Percentiles rank a stretch among this genome's conserved stretches.
phyloP scores from a whole-genome alignment of 2,329 filamentous ascomycete species.

The Paraconiothyrium brasiliense region DNA sequence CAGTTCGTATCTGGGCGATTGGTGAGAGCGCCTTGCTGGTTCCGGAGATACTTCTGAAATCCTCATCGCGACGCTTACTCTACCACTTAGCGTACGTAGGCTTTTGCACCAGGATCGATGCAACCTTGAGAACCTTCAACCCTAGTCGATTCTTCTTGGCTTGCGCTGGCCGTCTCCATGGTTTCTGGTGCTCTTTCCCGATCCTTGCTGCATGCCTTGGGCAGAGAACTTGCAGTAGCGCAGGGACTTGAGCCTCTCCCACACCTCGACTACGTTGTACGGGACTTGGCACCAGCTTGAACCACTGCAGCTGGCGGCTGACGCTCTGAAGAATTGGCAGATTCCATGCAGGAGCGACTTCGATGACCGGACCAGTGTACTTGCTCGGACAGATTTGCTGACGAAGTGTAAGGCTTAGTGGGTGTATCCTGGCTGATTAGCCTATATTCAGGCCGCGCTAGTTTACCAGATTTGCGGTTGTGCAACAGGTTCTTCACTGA shows the following conservation, averaged over 20 bases:
- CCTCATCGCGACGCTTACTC: slow-evolving; percentile 10
- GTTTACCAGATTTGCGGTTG: slow-evolving; percentile 26
- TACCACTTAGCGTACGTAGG: slow-evolving; percentile 4
- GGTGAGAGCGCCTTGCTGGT: slow-evolving; percentile 2
- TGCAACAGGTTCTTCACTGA: slow-evolving; percentile 29
- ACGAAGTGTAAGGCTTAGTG: slow-evolving; percentile 25
- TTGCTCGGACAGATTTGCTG: slow-evolving; percentile 28
- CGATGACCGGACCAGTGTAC: slow-evolving; percentile 31
- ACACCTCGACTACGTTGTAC: slow-evolving; percentile 23
- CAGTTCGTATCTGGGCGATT: neutral
- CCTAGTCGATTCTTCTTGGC: slow-evolving; percentile 3
- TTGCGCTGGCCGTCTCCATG: slow-evolving; percentile 31
- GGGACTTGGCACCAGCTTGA: slow-evolving; percentile 41
- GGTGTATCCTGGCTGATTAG: slow-evolving; percentile 35
- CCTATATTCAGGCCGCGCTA: slow-evolving; percentile 37
- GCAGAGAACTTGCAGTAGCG: slow-evolving; percentile 36
- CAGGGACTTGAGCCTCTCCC: slow-evolving; percentile 35
- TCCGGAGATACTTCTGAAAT: slow-evolving; percentile 9
- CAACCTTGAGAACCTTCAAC: slow-evolving; percentile 6
- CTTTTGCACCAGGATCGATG: slow-evolving; percentile 1
- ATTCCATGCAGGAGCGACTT: slow-evolving; percentile 44
- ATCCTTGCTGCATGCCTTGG: slow-evolving; percentile 29
- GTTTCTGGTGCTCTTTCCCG: slow-evolving; percentile 31
- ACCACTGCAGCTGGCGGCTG: slow-evolving; percentile 29
- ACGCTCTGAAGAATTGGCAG: slow-evolving; percentile 32